Evolutionary conservation across 2,329 filamentous ascomycete genomes (phyloP).

Genomic region (Colletotrichum salicis): DNA sequence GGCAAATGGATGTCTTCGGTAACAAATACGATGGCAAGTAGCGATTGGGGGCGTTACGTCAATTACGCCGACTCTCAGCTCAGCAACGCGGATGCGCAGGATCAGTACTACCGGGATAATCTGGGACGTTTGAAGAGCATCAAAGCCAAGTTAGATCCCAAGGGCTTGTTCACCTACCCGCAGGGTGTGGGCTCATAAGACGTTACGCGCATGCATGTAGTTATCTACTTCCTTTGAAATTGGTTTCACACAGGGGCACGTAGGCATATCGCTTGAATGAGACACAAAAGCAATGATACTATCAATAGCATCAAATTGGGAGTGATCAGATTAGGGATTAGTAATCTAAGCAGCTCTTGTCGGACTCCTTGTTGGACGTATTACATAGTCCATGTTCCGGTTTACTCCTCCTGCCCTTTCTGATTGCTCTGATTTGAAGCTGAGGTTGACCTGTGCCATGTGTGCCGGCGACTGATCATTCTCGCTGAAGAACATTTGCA

Average conservation of each 20-base stretch:
- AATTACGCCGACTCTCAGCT: conserved; percentile 65
- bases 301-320: not conserved
- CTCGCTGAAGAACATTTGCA: not conserved
- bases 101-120: conserved; percentile 59
- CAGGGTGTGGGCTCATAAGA: conserved; percentile 38
- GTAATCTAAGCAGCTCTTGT: not conserved
- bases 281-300: not conserved
- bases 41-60: conserved; percentile 59
- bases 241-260: not conserved
- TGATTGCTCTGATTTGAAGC: not conserved
- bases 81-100: conserved; percentile 56
- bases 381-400: not conserved
- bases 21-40: conserved; percentile 46
- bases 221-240: not conserved
- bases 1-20: conserved; percentile 54
- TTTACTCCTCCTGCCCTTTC: not conserved
- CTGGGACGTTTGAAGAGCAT: conserved; percentile 49
- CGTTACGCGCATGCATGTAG: not conserved
- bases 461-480: not conserved
- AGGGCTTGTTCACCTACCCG: conserved; percentile 54
- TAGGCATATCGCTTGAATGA: not conserved
- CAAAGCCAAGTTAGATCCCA: conserved; percentile 53
- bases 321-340: not conserved
- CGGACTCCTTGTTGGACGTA: not conserved
- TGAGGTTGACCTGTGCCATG: not conserved